phyloP scores from a whole-genome alignment of 768 basidiomycete genomes.

The Crassisporium funariophilum region DNA sequence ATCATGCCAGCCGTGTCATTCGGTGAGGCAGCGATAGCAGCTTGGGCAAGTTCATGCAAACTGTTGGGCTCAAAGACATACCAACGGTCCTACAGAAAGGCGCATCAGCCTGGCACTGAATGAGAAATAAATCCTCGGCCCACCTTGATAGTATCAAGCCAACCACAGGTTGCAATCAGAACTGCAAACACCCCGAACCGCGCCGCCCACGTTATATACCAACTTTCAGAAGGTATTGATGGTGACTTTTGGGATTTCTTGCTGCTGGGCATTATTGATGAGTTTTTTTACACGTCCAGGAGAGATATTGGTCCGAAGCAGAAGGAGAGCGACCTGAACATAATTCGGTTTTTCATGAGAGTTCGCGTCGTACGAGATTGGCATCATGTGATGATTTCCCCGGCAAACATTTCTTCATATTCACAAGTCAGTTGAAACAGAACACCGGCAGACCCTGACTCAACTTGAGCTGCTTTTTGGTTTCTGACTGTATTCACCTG shows the following conservation, averaged over 20 bases:
- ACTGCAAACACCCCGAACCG: constrained; percentile 35
- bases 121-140: constrained; percentile 8
- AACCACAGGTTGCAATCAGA: constrained; percentile 43
- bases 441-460: too few relatives aligned
- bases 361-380: too few relatives aligned
- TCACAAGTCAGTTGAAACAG: too few relatives aligned
- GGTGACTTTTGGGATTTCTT: constrained; percentile 13
- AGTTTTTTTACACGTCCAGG: not conserved
- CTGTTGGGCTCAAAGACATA: constrained; percentile 79
- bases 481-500: too few relatives aligned
- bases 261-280: constrained; percentile 10
- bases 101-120: not conserved
- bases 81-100: constrained; percentile 67
- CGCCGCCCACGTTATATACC: constrained; percentile 37
- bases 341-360: too few relatives aligned
- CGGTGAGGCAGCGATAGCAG: constrained; percentile 67
- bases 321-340: too few relatives aligned
- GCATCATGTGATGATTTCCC: too few relatives aligned
- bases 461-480: too few relatives aligned
- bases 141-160: constrained; percentile 69
- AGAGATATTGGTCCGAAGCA: constrained; percentile 1
- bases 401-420: too few relatives aligned
- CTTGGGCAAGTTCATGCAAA: constrained; percentile 73
- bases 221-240: constrained; percentile 11
- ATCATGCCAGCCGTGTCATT: constrained; percentile 76